Percentiles rank a stretch among this genome's conserved stretches.
These are phyloP conservation scores for Stephania cephalantha DNA, from an alignment of 164 flowering plant species.

Conservation along the genomic window DNA sequence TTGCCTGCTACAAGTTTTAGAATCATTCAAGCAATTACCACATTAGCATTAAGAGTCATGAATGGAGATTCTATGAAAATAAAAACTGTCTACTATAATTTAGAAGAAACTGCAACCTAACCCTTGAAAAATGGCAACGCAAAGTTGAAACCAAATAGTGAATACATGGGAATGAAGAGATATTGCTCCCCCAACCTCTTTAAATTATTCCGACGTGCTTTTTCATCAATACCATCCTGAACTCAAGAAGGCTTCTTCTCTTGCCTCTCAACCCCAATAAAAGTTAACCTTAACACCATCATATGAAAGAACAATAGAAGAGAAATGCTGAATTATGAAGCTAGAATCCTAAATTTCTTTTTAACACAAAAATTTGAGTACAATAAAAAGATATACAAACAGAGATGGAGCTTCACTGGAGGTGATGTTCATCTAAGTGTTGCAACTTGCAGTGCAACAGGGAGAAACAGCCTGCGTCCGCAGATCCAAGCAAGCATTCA, in stretches of 20 bases:
- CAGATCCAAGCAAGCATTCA: background rate
- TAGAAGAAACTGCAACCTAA: too few species aligned
- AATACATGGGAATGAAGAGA: background rate
- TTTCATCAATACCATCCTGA: background rate
- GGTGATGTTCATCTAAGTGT: slow-evolving; percentile 9
- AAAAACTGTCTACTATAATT: too few species aligned
- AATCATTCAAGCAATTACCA: too few species aligned
- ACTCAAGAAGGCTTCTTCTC: background rate
- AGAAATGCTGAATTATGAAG: background rate
- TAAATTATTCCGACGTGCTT: background rate
- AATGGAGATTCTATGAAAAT: too few species aligned
- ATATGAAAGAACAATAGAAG: background rate
- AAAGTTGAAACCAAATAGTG: background rate
- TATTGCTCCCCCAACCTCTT: background rate
- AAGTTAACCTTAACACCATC: background rate
- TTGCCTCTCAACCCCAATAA: background rate
- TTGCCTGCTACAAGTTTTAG: too few species aligned
- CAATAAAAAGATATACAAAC: slow-evolving; percentile 31
- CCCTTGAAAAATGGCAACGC: background rate
- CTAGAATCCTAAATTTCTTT: slow-evolving; percentile 11
- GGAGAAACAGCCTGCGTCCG: slow-evolving; percentile 6
- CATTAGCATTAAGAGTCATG: too few species aligned
- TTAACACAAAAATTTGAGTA: slow-evolving; percentile 17
- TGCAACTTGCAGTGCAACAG: slow-evolving; percentile 5
- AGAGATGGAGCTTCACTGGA: slow-evolving; percentile 8